Percentiles rank a stretch among this genome's conserved stretches.
Evolutionary conservation across 495 filamentous ascomycete genomes (phyloP).

Genomic region (Aspergillus homomorphus): DNA sequence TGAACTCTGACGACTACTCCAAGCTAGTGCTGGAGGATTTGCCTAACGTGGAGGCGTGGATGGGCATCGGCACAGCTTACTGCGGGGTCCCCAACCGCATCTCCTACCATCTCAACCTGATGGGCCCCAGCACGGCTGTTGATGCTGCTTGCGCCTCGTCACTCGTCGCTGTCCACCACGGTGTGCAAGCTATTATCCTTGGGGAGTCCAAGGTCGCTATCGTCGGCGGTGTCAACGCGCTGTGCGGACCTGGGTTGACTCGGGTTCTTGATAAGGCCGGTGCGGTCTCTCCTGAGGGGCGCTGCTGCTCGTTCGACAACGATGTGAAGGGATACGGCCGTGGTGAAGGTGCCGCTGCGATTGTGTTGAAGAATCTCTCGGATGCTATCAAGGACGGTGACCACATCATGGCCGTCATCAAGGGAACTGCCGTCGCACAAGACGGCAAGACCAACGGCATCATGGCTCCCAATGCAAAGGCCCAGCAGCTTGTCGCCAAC

Average conservation of each 20-base stretch:
- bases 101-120: slow-evolving; percentile 30
- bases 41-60: slow-evolving; percentile 32
- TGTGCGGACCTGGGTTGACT: slow-evolving; percentile 23
- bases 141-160: slow-evolving; percentile 37
- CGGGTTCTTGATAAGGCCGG: slow-evolving; percentile 28
- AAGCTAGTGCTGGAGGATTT: slow-evolving; percentile 35
- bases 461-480: slow-evolving; percentile 32
- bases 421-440: slow-evolving; percentile 26
- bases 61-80: slow-evolving; percentile 29
- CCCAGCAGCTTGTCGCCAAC: slow-evolving; percentile 27
- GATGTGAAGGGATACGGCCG: slow-evolving; percentile 30
- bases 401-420: slow-evolving; percentile 34
- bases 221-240: slow-evolving; percentile 24
- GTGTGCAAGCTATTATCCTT: slow-evolving; percentile 6
- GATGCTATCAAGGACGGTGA: slow-evolving; percentile 32
- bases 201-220: slow-evolving; percentile 23
- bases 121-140: slow-evolving; percentile 28
- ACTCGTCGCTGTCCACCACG: slow-evolving; percentile 18
- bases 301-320: slow-evolving; percentile 34
- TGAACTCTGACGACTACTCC: slow-evolving; percentile 36
- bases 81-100: slow-evolving; percentile 32
- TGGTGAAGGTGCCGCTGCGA: slow-evolving; percentile 32
- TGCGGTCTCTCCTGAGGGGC: slow-evolving; percentile 27
- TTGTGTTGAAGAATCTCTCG: slow-evolving; percentile 32
- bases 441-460: slow-evolving; percentile 38